phyloP scores from a whole-genome alignment of 495 filamentous ascomycete genomes.

The Lasiosphaeria hispida region DNA sequence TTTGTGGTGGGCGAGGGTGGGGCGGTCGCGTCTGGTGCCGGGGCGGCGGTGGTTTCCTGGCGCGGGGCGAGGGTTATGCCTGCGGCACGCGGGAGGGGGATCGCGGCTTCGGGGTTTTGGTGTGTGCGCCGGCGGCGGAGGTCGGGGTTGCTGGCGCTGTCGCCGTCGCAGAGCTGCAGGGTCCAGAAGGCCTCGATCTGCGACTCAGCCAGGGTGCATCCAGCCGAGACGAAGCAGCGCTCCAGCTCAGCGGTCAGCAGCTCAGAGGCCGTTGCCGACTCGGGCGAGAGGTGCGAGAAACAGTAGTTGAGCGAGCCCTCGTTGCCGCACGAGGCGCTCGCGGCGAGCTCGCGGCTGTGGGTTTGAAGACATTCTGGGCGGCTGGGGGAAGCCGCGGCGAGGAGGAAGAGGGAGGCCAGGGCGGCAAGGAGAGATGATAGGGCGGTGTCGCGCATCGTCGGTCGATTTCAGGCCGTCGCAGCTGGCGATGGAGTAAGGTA shows the following conservation, averaged over 20 bases:
- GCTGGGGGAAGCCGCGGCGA: constrained; percentile 19
- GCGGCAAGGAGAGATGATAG: constrained; percentile 15
- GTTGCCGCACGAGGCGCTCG: constrained; percentile 38
- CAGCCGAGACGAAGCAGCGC: constrained; percentile 38
- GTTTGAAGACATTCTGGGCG: constrained; percentile 33
- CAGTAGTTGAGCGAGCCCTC: constrained; percentile 34
- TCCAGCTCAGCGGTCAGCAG: constrained; percentile 30
- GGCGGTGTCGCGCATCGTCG: neutral
- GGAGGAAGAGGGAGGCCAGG: constrained; percentile 15
- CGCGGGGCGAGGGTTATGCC: constrained; percentile 13
- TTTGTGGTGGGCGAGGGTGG: constrained; percentile 10
- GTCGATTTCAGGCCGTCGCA: too few species aligned
- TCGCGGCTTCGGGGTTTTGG: constrained; percentile 15
- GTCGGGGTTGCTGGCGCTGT: constrained; percentile 19
- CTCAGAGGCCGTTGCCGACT: constrained; percentile 8
- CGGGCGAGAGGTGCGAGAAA: constrained; percentile 29
- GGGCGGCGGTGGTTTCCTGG: constrained; percentile 8
- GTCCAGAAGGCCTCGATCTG: constrained; percentile 33
- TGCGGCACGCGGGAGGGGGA: constrained; percentile 9
- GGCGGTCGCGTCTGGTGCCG: neutral
- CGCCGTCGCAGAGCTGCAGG: constrained; percentile 30
- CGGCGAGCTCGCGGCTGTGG: constrained; percentile 30
- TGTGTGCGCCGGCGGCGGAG: constrained; percentile 29
- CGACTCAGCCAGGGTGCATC: constrained; percentile 39
- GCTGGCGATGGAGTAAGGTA: too few species aligned